These are phyloP conservation scores for Benincasa hispida DNA, from an alignment of 306 rosid genomes.

Conservation along the genomic window DNA sequence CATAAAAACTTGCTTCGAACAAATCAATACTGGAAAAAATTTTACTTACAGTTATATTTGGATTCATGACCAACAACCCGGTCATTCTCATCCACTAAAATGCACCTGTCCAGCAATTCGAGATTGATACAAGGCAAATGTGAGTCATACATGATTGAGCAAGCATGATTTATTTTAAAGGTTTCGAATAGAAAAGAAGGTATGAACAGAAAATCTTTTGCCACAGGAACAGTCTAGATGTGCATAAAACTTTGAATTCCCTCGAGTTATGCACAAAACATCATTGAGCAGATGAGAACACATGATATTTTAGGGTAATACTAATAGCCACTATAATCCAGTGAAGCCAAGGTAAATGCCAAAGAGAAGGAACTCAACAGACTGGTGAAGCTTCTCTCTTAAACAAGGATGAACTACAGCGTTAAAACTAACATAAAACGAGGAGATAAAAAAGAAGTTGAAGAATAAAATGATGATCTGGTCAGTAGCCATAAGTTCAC, in stretches of 20 bases:
- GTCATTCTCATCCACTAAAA: conserved; percentile 96
- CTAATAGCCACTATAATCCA: not conserved
- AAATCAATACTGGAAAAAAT: conserved; percentile 2
- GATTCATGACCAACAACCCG: conserved; percentile 82
- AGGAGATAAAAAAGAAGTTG: not conserved
- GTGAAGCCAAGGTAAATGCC: not conserved
- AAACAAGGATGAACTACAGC: not conserved
- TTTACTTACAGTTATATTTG: conserved; percentile 81
- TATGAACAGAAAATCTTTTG: not conserved
- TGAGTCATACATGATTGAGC: not conserved
- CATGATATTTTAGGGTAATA: not conserved
- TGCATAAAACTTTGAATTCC: not conserved
- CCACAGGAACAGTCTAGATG: not conserved
- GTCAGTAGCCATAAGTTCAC: not conserved
- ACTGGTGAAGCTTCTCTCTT: not conserved
- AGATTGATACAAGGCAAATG: not conserved
- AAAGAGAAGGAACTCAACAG: not conserved
- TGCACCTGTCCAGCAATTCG: conserved; percentile 53
- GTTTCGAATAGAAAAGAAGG: not conserved
- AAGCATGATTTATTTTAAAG: not conserved
- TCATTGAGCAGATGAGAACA: not conserved
- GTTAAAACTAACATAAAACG: not conserved
- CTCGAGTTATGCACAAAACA: not conserved
- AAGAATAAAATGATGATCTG: not conserved
- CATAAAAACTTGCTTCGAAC: not conserved